phyloP scores from a whole-genome alignment of 2,329 filamentous ascomycete species.

The Aureobasidium uvarum region DNA sequence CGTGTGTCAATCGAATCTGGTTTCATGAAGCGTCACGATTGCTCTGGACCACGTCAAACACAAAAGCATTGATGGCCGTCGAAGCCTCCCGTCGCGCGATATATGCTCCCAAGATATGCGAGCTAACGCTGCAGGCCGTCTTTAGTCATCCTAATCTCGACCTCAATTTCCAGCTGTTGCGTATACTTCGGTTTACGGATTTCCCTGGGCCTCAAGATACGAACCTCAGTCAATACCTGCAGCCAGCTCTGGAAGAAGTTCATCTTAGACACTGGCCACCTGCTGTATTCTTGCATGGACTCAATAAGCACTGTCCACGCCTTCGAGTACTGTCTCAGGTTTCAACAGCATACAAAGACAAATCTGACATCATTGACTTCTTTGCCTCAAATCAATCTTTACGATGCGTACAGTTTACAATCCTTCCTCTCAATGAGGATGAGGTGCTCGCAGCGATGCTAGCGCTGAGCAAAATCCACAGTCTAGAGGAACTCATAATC shows the following conservation, averaged over 20 bases:
- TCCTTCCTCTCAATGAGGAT: background rate
- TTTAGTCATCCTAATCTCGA: background rate
- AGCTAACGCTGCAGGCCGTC: background rate
- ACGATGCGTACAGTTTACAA: background rate
- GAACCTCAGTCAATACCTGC: background rate
- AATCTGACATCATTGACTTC: background rate
- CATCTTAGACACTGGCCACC: background rate
- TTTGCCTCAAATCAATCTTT: background rate
- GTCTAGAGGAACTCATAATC: background rate
- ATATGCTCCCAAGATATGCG: background rate
- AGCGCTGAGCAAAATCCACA: background rate
- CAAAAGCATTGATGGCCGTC: background rate
- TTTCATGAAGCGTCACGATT: background rate
- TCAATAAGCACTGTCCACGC: background rate
- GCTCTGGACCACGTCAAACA: background rate
- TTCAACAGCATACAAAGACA: background rate
- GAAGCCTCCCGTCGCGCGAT: background rate
- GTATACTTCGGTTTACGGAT: background rate
- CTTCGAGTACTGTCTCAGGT: background rate
- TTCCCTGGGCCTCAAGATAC: background rate
- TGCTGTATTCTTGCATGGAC: background rate
- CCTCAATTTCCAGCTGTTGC: background rate
- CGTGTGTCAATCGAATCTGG: background rate
- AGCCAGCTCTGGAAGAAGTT: background rate
- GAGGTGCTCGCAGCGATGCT: background rate